A percentile compares a stretch with the other conserved stretches of the same genome.
These are phyloP conservation scores for Pseudovirgaria hyperparasitica DNA, from an alignment of 2,329 filamentous ascomycete genomes.

Conservation along the genomic window DNA sequence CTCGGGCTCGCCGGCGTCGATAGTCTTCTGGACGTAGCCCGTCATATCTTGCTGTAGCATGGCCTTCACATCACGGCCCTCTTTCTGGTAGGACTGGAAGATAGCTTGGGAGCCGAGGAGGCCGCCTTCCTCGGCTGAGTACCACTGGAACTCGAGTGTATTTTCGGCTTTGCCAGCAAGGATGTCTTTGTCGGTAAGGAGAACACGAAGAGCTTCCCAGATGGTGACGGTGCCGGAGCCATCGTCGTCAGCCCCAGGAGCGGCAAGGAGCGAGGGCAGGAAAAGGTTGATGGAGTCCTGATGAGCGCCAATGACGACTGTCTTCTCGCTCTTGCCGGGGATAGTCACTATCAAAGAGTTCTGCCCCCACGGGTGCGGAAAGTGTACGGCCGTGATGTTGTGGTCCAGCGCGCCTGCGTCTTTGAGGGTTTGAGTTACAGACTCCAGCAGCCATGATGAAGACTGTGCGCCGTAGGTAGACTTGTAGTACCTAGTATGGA, in stretches of 20 bases:
- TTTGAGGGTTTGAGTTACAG: conserved; percentile 59
- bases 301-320: conserved; percentile 79
- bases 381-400: conserved; percentile 57
- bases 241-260: conserved; percentile 91
- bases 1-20: conserved; percentile 72
- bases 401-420: conserved; percentile 55
- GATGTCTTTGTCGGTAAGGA: conserved; percentile 62
- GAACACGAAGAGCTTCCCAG: conserved; percentile 73
- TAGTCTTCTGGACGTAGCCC: conserved; percentile 69
- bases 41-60: conserved; percentile 98
- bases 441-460: conserved; percentile 71
- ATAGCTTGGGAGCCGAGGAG: conserved; percentile 81
- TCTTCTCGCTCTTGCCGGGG: conserved; percentile 72
- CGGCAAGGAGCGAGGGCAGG: conserved; percentile 68
- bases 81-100: conserved; percentile 67
- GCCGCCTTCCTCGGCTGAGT: conserved; percentile 80
- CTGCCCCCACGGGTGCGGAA: conserved; percentile 78
- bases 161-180: conserved; percentile 61
- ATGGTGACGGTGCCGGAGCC: conserved; percentile 90
- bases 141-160: conserved; percentile 95
- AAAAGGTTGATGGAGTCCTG: conserved; percentile 94
- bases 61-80: conserved; percentile 67
- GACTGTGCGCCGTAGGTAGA: conserved; percentile 69
- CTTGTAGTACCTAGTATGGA: conserved; percentile 74
- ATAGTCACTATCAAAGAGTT: conserved; percentile 85